phyloP scores from a whole-genome alignment of 2,329 filamentous ascomycete species.

The Onygenales sp. region DNA sequence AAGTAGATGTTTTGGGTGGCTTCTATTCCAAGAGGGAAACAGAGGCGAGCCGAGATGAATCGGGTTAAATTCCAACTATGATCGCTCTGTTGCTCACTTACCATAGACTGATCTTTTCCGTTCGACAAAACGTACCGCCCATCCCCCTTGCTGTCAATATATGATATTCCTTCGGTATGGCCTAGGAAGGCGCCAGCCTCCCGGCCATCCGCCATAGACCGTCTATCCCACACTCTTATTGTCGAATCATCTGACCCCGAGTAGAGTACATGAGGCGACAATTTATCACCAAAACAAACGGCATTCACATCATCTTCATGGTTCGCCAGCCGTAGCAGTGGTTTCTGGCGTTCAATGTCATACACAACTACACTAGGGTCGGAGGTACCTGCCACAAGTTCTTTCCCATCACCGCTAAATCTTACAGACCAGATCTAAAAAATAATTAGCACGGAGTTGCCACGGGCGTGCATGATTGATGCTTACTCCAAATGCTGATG shows the following conservation, averaged over 20 bases:
- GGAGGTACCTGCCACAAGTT: slow-evolving; percentile 83
- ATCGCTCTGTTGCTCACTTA: no score
- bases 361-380: slow-evolving; percentile 75
- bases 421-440: slow-evolving; percentile 74
- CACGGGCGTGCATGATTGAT: neutral
- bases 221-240: slow-evolving; percentile 90
- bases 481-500: slow-evolving; percentile 37
- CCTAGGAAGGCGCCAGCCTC: slow-evolving; percentile 57
- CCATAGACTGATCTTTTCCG: slow-evolving; percentile 87
- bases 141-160: slow-evolving; percentile 74
- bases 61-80: no score
- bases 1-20: no score
- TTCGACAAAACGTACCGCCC: slow-evolving; percentile 86
- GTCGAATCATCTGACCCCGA: slow-evolving; percentile 92
- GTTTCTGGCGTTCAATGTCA: slow-evolving; percentile 72
- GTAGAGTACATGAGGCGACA: slow-evolving; percentile 86
- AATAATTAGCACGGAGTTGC: slow-evolving; percentile 8
- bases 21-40: no score
- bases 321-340: slow-evolving; percentile 65
- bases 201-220: slow-evolving; percentile 54
- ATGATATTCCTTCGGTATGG: slow-evolving; percentile 51
- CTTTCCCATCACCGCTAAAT: slow-evolving; percentile 83
- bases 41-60: no score
- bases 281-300: slow-evolving; percentile 85
- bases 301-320: slow-evolving; percentile 90